These are phyloP conservation scores for Oryza coarctata DNA, from an alignment of 176 grass and related monocot species.

Conservation along the genomic window DNA sequence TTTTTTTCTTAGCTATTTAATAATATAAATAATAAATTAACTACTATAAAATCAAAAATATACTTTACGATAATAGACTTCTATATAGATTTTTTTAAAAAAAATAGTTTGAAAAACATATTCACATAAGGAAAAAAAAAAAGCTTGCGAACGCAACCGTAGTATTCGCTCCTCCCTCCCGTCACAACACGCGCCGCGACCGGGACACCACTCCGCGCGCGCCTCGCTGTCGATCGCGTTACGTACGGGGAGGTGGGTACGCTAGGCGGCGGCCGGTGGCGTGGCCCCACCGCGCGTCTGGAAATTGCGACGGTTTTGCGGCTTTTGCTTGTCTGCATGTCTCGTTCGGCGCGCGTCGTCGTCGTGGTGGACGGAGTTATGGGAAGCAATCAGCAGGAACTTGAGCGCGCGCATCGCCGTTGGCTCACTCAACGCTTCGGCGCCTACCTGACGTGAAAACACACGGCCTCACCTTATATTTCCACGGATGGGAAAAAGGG, in stretches of 20 bases:
- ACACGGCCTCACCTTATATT: too few relatives aligned
- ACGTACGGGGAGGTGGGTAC: neutral
- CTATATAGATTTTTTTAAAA: too few relatives aligned
- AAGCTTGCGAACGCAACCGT: too few relatives aligned
- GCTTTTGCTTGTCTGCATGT: neutral
- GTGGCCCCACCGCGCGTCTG: slow-evolving; percentile 1
- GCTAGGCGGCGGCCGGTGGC: neutral
- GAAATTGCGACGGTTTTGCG: neutral
- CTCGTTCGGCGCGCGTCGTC: neutral
- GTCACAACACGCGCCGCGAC: slow-evolving; percentile 19
- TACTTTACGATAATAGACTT: too few relatives aligned
- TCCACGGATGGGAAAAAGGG: neutral
- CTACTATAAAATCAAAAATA: too few relatives aligned
- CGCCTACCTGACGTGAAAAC: neutral
- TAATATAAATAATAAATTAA: too few relatives aligned
- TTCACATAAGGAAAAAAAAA: too few relatives aligned
- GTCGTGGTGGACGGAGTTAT: neutral
- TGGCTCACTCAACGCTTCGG: neutral
- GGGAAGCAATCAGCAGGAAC: neutral
- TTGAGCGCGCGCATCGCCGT: too few relatives aligned
- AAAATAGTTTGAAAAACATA: too few relatives aligned
- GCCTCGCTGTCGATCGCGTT: neutral
- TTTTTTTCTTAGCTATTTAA: too few relatives aligned
- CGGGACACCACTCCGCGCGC: neutral
- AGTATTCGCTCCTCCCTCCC: too few relatives aligned